Base-by-base conservation (phyloP, 495 filamentous ascomycete species). In the Penicillium diatomitis region DNA sequence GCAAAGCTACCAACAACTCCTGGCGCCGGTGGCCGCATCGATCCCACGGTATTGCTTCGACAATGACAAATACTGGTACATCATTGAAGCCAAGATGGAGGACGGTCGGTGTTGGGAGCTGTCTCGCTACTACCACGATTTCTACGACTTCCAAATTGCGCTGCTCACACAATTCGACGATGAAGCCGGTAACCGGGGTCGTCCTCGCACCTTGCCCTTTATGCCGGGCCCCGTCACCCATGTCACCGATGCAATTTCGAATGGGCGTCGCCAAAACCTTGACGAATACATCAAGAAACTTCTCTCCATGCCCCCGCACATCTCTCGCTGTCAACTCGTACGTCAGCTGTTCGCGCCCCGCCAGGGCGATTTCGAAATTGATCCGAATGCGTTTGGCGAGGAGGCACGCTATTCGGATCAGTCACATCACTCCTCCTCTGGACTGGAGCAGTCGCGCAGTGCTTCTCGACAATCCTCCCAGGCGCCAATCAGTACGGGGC, bases 141-240 rank as follows among this genome's bases (percentile, higher is more conserved):
- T 98, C 63, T 98, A 97, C 66, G 92, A 97, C 61, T 95, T 97
- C 68, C 92, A 98, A 65, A 97, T 97, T 62, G 84, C 87, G 11
- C 84, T 98, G 5, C 75, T 98, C 39, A 90, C 88, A 37, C 88
- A 95, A 55, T 97, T 96, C 61, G 91, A 92, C 34, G 82, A 87
- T 10, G 94, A 97, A 61, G 90, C 92, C 30, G 91, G 92, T 27
- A 86, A 86, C 46, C 81, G 80, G 42, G 79, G 80, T 37, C 82
- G 83, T 54, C 81, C 85, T 46, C 82, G 92, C 32, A 87, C 85
- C 10, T 65, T 98, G 5, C 92, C 92, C n/a, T 98, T 91, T 66
- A 98, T 98, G 92, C 92, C 92, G 12, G 92, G 92, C 7, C 92
- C 92, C 20, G 91, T 98, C 56, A 95, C 90, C 48, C 94, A 95